Evolutionary conservation across 106 monocot genomes (phyloP).

Genomic region (Allium fistulosum): DNA sequence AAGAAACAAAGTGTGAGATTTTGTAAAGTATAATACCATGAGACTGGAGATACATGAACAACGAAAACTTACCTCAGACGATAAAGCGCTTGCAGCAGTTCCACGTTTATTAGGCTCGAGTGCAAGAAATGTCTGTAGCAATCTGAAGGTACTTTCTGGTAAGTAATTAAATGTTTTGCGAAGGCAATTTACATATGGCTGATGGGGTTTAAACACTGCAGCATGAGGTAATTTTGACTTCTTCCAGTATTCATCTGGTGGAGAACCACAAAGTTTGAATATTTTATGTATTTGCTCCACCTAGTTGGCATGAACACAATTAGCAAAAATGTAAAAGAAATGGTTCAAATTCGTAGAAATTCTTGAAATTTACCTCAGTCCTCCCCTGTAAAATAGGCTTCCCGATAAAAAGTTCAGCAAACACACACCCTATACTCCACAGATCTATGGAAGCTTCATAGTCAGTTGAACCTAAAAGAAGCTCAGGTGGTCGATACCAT

Average conservation of each 20-base stretch:
- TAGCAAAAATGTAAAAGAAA: neutral
- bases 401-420: conserved; percentile 65
- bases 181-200: conserved; percentile 45
- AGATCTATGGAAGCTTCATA: conserved; percentile 80
- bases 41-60: neutral
- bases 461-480: conserved; percentile 70
- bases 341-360: neutral
- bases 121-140: conserved; percentile 59
- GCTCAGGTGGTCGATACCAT: conserved; percentile 97
- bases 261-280: conserved; percentile 92
- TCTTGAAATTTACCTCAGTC: conserved; percentile 54
- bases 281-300: conserved; percentile 97
- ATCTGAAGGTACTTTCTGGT: conserved; percentile 30
- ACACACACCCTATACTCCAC: conserved; percentile 92
- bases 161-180: conserved; percentile 32
- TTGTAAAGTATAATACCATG: neutral
- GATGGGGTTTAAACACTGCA: conserved; percentile 63
- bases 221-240: conserved; percentile 50
- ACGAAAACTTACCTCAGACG: conserved; percentile 53
- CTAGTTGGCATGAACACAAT: conserved; percentile 14
- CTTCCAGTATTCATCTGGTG: conserved; percentile 74
- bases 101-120: conserved; percentile 71
- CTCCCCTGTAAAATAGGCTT: conserved; percentile 74
- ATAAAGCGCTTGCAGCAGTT: conserved; percentile 67
- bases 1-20: neutral